Percentiles rank a stretch among this genome's conserved stretches.
phyloP scores from a whole-genome alignment of 78 protist genomes.

The Dictyostelium capitatum region DNA sequence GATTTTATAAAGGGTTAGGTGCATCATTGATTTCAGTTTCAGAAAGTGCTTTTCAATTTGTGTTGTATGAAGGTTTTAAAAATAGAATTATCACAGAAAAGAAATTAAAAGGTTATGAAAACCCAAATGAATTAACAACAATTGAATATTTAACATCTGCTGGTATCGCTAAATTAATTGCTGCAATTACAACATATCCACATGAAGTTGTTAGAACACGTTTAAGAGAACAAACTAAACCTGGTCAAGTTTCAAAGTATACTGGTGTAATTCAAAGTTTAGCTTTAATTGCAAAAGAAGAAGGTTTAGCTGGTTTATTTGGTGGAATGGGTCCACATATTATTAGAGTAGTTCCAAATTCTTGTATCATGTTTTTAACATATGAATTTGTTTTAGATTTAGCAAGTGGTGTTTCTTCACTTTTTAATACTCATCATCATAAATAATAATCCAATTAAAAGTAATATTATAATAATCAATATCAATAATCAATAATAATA shows the following conservation, averaged over 20 bases:
- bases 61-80: slow-evolving; percentile 81
- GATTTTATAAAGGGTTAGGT: slow-evolving; percentile 83
- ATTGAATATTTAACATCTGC: slow-evolving; percentile 77
- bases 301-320: slow-evolving; percentile 78
- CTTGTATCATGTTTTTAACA: slow-evolving; percentile 89
- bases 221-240: slow-evolving; percentile 70
- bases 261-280: slow-evolving; percentile 34
- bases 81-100: slow-evolving; percentile 17
- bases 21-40: slow-evolving; percentile 82
- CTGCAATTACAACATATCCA: slow-evolving; percentile 84
- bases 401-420: neutral
- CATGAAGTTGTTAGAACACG: slow-evolving; percentile 89
- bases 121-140: slow-evolving; percentile 55
- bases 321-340: slow-evolving; percentile 87
- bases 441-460: neutral
- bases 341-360: slow-evolving; percentile 84
- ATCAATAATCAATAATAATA: neutral
- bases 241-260: slow-evolving; percentile 54
- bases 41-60: slow-evolving; percentile 86
- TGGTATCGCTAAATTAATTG: slow-evolving; percentile 74
- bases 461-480: neutral
- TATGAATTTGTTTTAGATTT: slow-evolving; percentile 78
- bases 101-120: neutral
- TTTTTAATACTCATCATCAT: slow-evolving; percentile 5
- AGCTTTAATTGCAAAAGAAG: slow-evolving; percentile 64